phyloP scores from a whole-genome alignment of 2,329 filamentous ascomycete species.

The Thielaviopsis euricoi region DNA sequence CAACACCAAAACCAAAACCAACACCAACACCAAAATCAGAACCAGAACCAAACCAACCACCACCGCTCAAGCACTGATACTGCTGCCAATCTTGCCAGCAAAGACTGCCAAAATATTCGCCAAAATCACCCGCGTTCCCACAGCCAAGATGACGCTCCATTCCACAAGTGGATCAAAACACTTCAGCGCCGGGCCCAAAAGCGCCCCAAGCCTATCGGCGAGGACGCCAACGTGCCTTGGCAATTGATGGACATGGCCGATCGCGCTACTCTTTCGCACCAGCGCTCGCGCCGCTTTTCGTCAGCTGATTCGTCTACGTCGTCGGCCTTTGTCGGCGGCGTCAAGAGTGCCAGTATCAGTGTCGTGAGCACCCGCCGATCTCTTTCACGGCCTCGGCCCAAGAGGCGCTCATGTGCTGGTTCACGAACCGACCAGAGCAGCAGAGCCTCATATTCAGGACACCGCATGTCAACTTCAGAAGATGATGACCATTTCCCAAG shows the following conservation, averaged over 20 bases:
- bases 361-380: slow-evolving; percentile 51
- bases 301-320: slow-evolving; percentile 53
- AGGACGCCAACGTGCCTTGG: slow-evolving; percentile 20
- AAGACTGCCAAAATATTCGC: background rate
- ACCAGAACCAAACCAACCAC: background rate
- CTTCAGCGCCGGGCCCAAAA: slow-evolving; percentile 41
- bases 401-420: slow-evolving; percentile 13
- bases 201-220: slow-evolving; percentile 18
- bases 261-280: slow-evolving; percentile 13
- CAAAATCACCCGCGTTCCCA: background rate
- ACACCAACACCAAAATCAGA: background rate
- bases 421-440: slow-evolving; percentile 47
- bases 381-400: slow-evolving; percentile 15
- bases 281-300: slow-evolving; percentile 4
- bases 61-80: background rate
- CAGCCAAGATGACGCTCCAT: slow-evolving; percentile 26
- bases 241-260: slow-evolving; percentile 18
- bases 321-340: slow-evolving; percentile 59
- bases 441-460: slow-evolving; percentile 37
- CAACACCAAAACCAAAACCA: background rate
- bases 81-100: background rate
- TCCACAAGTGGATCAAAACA: slow-evolving; percentile 58
- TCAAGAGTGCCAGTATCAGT: slow-evolving; percentile 69
- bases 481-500: slow-evolving; percentile 28
- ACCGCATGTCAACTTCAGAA: slow-evolving; percentile 41